Evolutionary conservation across 805 yeast species (phyloP).

Genomic region (Yamadazyma paraphyllophila): DNA sequence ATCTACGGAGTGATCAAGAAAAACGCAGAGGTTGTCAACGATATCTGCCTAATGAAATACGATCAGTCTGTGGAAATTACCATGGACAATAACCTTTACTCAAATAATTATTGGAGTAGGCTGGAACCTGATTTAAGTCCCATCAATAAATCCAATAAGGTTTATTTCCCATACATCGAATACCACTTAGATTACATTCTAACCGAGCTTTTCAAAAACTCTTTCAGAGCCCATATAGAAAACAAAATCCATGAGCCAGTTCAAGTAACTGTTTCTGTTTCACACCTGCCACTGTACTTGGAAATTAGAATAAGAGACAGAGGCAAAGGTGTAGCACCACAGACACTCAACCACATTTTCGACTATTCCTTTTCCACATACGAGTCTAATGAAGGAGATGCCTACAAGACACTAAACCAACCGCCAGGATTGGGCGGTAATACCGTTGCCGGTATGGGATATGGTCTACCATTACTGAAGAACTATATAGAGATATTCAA

Average conservation of each 20-base stretch:
- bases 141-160: slow-evolving; percentile 42
- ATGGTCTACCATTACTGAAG: slow-evolving; percentile 82
- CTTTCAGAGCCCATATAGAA: slow-evolving; percentile 87
- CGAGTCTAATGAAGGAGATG: slow-evolving; percentile 55
- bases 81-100: slow-evolving; percentile 45
- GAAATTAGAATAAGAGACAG: slow-evolving; percentile 79
- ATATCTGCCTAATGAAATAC: slow-evolving; percentile 77
- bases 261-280: slow-evolving; percentile 36
- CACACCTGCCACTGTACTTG: slow-evolving; percentile 40
- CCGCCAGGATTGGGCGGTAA: slow-evolving; percentile 72
- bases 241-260: slow-evolving; percentile 43
- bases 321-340: slow-evolving; percentile 85
- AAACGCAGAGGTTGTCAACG: slow-evolving; percentile 75
- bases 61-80: slow-evolving; percentile 66
- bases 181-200: slow-evolving; percentile 85
- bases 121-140: slow-evolving; percentile 20
- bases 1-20: slow-evolving; percentile 62
- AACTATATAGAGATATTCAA: slow-evolving; percentile 43
- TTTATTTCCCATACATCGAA: slow-evolving; percentile 78
- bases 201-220: slow-evolving; percentile 83
- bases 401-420: slow-evolving; percentile 59
- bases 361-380: slow-evolving; percentile 87
- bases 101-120: slow-evolving; percentile 28
- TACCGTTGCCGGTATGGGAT: slow-evolving; percentile 91
- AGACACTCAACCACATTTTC: slow-evolving; percentile 64